These are phyloP conservation scores for Edaphochlamys debaryana DNA, from an alignment of 139 green algal species.

Conservation along the genomic window DNA sequence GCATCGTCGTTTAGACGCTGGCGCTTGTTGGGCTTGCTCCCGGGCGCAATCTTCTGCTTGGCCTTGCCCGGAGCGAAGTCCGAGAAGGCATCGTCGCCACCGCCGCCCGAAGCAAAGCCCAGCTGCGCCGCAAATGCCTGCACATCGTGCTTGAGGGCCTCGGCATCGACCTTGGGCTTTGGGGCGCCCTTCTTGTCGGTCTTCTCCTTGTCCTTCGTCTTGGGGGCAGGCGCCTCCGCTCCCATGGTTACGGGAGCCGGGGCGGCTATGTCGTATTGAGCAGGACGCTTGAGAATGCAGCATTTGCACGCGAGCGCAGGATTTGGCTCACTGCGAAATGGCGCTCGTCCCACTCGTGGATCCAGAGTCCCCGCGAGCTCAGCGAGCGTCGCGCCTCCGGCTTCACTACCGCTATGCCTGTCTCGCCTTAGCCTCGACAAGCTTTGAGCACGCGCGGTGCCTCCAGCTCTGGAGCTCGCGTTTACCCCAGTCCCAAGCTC, in stretches of 20 bases:
- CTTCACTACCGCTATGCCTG: no score
- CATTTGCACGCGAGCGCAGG: no score
- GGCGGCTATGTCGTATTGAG: no score
- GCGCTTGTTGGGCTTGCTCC: slow-evolving; percentile 24
- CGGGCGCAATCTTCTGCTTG: slow-evolving; percentile 3
- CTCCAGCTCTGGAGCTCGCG: no score
- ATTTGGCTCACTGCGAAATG: no score
- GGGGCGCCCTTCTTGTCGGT: not conserved
- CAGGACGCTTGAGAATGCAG: no score
- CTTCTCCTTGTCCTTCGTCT: slow-evolving; percentile 4
- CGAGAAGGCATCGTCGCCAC: slow-evolving; percentile 63
- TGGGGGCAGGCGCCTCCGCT: not conserved
- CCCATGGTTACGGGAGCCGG: slow-evolving; percentile 20
- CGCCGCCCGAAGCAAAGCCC: slow-evolving; percentile 54
- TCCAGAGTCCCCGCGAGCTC: no score
- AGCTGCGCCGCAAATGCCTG: slow-evolving; percentile 64
- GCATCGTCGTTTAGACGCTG: slow-evolving; percentile 22
- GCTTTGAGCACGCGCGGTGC: no score
- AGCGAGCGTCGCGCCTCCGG: no score
- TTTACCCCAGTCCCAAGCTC: no score
- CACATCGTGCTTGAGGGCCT: slow-evolving; percentile 63
- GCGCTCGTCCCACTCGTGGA: no score
- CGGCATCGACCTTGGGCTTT: slow-evolving; percentile 31
- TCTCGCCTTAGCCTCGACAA: no score
- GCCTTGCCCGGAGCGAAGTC: slow-evolving; percentile 79